Evolutionary conservation across 345 rosid genomes (phyloP), one percentile per base, ranked within the genome.

Genomic region (Acer saccharum): DNA sequence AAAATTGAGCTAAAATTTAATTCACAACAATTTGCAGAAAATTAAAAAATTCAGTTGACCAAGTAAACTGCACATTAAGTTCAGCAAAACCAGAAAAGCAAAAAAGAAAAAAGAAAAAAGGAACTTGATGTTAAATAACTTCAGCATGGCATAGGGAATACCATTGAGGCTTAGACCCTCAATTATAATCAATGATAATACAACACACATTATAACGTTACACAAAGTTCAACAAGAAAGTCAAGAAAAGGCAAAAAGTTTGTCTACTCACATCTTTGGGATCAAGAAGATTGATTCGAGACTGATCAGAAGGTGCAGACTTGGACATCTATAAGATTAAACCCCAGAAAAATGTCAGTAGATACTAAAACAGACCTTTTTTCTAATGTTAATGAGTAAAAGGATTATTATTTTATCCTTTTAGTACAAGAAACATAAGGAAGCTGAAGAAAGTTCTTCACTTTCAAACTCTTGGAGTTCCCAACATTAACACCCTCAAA

Each of bases 231-330:
- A 32, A 14, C 29, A 35, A 57, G 64, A 65, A 78, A 80, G 52
- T 35, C 46, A 55, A 48, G 66, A 64, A 72, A 65, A 44, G n/a
- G 44, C 29, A 72, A 76, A 55, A 74, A 32, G 3, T n/a, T 46
- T 64, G 77, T 63, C 64, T 67, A 81, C 98, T 89, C 83, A 95
- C 98, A 83, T 92, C 95, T 84, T 92, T 95, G 52, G 97, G 82
- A 88, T 95, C 98, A 57, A 95, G 98, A 77, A 95, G 97, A 87
- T 95, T 93, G 86, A 93, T 93, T 77, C 97, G 84, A 52, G 98
- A 93, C 87, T 88, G 97, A 82, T 95, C 98, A 63, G 97, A 92
- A 76, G 93, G 90, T 73, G 93, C 93, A 82, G 98, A 95, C 87
- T 95, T 95, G 46, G 97, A 95, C 98, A 93, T 95, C 98, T 95